Conservation (phyloP, 2,329 filamentous ascomycete genomes). For the Bipolaris bicolor region DNA sequence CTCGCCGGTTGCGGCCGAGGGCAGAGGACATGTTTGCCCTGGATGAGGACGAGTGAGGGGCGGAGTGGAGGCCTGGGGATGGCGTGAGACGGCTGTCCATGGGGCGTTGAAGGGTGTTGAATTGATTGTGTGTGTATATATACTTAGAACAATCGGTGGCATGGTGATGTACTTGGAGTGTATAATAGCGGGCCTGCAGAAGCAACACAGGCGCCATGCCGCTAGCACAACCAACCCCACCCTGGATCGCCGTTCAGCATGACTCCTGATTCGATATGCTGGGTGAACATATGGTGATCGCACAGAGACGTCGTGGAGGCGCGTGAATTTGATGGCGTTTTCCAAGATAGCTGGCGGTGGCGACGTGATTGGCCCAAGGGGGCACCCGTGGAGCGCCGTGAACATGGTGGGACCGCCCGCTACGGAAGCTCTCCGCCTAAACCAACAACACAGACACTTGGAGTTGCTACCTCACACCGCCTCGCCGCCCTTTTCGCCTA, state of each 20-base stretch:
- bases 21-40: slow-evolving; percentile 51
- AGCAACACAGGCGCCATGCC: slow-evolving; percentile 7
- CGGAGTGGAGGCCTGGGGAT: slow-evolving; percentile 1
- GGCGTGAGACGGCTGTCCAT: slow-evolving; percentile 1
- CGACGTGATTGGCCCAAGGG: slow-evolving; percentile 16
- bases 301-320: slow-evolving; percentile 1
- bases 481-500: slow-evolving; percentile 16
- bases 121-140: background rate
- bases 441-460: slow-evolving; percentile 18
- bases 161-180: no score
- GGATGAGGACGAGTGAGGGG: slow-evolving; percentile 24
- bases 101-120: no score
- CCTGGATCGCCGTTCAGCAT: slow-evolving; percentile 12
- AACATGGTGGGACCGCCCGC: slow-evolving; percentile 14
- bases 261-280: slow-evolving; percentile 14
- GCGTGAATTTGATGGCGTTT: background rate
- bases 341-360: slow-evolving; percentile 9
- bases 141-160: background rate
- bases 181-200: background rate
- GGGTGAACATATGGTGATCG: slow-evolving; percentile 1
- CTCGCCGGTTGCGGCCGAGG: slow-evolving; percentile 42
- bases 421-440: slow-evolving; percentile 22
- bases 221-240: slow-evolving; percentile 18
- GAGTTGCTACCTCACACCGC: slow-evolving; percentile 23
- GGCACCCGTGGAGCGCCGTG: slow-evolving; percentile 7